These are phyloP conservation scores for Candida adriatica DNA, from an alignment of 805 yeast species.

Conservation along the genomic window DNA sequence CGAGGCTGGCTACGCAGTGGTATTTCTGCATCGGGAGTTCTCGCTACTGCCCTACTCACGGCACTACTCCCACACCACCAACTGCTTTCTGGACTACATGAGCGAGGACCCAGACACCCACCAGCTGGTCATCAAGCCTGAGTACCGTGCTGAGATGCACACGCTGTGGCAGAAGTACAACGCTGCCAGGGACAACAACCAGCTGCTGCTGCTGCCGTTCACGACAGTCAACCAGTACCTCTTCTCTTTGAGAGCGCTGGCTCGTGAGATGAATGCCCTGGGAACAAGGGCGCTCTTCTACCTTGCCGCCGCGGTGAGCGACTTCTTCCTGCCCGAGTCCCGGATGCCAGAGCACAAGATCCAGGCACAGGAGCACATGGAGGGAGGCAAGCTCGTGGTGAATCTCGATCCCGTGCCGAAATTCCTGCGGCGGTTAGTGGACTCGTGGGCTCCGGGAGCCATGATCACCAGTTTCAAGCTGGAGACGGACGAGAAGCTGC, in stretches of 20 bases:
- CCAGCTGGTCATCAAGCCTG: slow-evolving; percentile 51
- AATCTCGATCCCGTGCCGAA: slow-evolving; percentile 95
- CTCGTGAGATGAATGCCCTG: slow-evolving; percentile 48
- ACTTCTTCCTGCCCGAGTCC: slow-evolving; percentile 84
- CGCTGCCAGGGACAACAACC: slow-evolving; percentile 26
- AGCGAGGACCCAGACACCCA: slow-evolving; percentile 37
- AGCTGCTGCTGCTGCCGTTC: slow-evolving; percentile 64
- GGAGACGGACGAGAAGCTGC: slow-evolving; percentile 73
- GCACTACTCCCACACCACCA: slow-evolving; percentile 76
- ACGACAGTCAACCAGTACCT: slow-evolving; percentile 93
- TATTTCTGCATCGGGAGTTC: slow-evolving; percentile 88
- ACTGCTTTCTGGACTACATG: slow-evolving; percentile 83
- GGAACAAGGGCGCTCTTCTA: slow-evolving; percentile 66
- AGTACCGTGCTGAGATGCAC: slow-evolving; percentile 56
- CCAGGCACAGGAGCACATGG: slow-evolving; percentile 61
- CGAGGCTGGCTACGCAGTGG: slow-evolving; percentile 83
- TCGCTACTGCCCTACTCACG: slow-evolving; percentile 90
- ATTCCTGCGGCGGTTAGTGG: slow-evolving; percentile 79
- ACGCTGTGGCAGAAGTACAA: slow-evolving; percentile 49
- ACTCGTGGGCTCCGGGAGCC: slow-evolving; percentile 91
- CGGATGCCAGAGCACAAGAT: slow-evolving; percentile 91
- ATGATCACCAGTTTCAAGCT: slow-evolving; percentile 92
- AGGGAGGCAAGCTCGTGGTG: slow-evolving; percentile 66
- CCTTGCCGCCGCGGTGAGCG: slow-evolving; percentile 96
- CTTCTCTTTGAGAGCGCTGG: slow-evolving; percentile 68